Evolutionary conservation across 345 rosid genomes (phyloP), one percentile per base, ranked within the genome.

Genomic region (Kernera saxatilis): DNA sequence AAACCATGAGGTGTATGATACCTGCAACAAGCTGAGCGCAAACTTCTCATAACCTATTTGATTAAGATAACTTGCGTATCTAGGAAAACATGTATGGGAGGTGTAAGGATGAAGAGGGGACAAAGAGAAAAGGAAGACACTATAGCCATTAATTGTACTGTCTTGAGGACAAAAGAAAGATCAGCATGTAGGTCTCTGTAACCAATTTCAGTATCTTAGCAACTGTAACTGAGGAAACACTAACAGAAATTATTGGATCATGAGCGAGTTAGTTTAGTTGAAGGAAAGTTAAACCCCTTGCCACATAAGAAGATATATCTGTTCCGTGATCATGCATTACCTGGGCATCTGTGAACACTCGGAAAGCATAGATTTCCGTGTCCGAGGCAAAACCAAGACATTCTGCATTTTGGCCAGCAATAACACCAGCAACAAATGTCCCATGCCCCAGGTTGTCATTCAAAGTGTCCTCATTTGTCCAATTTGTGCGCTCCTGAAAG

Each of bases 391-490:
- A 93, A 60, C 97, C 98, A 80, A 89, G 92, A 81, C 98, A 93
- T 55, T 89, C 91, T 44, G 87, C 51, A 80, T 89, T 86, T 67
- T 74, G 87, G 77, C 98, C 98, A 78, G 97, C 95, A 78, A 93
- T 78, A 65, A 93, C 96, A 80, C 98, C 98, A 12, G 98, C 98
- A 62, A 93, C 98, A 84, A 93, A 93, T 10, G 98, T 93, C 76
- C 98, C 98, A 74, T 93, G 98, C 26, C 98, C 98, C 77, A 93
- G 96, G 74, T 93, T 93, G 83, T 93, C 98, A 86, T 91, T 93
- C 77, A 93, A 81, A 60, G 98, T 93, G 78, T 89, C 87, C 77
- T 93, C 98, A 65, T 89, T 89, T 12, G 98, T 93, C 98, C 98
- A 93, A 75, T 93, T 93, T 22, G 97, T 91, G 54, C 98, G 98